Percentiles rank a stretch among this genome's conserved stretches.
phyloP scores from a whole-genome alignment of 805 yeast species.

The Cyberlindnera nakhonratchasimensis region DNA sequence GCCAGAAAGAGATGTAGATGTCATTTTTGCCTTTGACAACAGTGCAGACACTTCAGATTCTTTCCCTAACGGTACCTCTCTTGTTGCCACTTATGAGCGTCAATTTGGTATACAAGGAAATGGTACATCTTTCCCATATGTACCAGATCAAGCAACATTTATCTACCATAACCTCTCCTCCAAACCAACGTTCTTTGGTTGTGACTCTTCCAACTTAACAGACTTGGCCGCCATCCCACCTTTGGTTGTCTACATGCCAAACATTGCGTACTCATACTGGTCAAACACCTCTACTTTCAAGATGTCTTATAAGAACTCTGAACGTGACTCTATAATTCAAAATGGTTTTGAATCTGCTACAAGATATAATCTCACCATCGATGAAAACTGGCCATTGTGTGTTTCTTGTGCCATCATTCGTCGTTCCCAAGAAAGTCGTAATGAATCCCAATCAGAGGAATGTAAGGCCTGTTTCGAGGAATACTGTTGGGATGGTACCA shows the following conservation, averaged over 20 bases:
- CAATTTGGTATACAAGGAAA: constrained; percentile 50
- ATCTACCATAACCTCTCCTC: constrained; percentile 56
- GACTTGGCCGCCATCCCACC: constrained; percentile 59
- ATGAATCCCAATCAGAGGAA: constrained; percentile 54
- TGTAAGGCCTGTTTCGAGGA: constrained; percentile 66
- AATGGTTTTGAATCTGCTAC: constrained; percentile 76
- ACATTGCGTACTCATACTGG: constrained; percentile 58
- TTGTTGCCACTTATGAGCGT: constrained; percentile 53
- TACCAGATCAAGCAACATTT: constrained; percentile 69
- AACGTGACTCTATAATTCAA: constrained; percentile 54
- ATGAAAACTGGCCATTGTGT: constrained; percentile 66
- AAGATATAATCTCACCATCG: constrained; percentile 63
- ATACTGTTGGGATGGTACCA: constrained; percentile 73
- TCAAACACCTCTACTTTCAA: constrained; percentile 73
- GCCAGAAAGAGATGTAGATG: constrained; percentile 56
- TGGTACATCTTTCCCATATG: constrained; percentile 71
- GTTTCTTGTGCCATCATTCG: constrained; percentile 81
- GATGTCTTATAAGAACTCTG: constrained; percentile 56
- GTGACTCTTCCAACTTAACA: constrained; percentile 63
- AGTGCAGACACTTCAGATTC: constrained; percentile 55
- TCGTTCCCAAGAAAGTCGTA: constrained; percentile 69
- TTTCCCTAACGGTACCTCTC: constrained; percentile 70
- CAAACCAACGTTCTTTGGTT: constrained; percentile 82
- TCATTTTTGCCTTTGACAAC: constrained; percentile 63
- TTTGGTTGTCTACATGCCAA: constrained; percentile 70